phyloP scores from a whole-genome alignment of 495 filamentous ascomycete genomes.

The Lasiosphaeris hirsuta region DNA sequence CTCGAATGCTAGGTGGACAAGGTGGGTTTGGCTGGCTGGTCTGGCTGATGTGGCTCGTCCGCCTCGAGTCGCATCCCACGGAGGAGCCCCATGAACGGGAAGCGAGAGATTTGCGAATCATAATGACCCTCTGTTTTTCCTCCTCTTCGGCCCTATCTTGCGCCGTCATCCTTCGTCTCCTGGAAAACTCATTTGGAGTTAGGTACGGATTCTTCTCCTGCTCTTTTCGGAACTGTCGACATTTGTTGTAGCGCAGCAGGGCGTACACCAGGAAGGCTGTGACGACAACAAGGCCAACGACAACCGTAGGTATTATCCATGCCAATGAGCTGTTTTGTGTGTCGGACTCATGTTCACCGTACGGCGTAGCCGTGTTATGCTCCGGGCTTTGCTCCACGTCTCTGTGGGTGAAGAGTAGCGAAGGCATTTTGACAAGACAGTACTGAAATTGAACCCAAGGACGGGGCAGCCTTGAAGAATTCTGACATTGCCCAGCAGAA shows the following conservation, averaged over 20 bases:
- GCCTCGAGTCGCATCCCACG: constrained; percentile 5
- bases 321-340: constrained; percentile 1
- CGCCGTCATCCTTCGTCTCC: constrained; percentile 25
- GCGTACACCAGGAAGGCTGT: constrained; percentile 22
- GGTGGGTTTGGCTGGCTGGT: background rate
- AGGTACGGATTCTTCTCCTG: constrained; percentile 19
- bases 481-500: too few relatives aligned
- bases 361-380: background rate
- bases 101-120: constrained; percentile 49
- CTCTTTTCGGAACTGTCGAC: constrained; percentile 19
- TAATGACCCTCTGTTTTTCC: constrained; percentile 37
- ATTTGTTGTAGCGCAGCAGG: constrained; percentile 23
- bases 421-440: background rate
- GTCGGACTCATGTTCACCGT: background rate
- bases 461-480: too few relatives aligned
- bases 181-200: constrained; percentile 16
- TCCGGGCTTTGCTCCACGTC: background rate
- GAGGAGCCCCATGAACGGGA: constrained; percentile 28
- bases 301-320: constrained; percentile 34
- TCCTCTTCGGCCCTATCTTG: constrained; percentile 28
- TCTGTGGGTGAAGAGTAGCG: background rate
- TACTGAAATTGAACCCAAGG: too few relatives aligned
- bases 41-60: constrained; percentile 4
- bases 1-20: too few relatives aligned
- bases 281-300: constrained; percentile 28